Base-by-base conservation (phyloP, 768 basidiomycete genomes). In the Tremella mesenterica region DNA sequence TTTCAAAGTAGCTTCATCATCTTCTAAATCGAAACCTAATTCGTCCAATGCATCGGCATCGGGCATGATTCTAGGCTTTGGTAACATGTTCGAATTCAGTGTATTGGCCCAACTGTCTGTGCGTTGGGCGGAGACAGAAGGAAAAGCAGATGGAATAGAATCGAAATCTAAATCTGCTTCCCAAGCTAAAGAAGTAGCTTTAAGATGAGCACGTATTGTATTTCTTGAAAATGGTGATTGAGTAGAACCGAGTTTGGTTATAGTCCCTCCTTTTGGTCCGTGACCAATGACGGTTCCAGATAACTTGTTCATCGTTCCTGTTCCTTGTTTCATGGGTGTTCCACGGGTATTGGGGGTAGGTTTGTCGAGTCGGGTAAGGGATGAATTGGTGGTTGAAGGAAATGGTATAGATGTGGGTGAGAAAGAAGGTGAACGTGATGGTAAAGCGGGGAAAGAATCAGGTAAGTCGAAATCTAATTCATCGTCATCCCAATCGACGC, bases 1-100 rank as follows among this genome's bases (percentile, higher is more conserved):
- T 58, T 70, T 73, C 48, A 73, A 47, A 2, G 71, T 73, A 3
- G 65, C 62, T 44, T 70, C 59, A 27, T 57, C 51, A 18, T 60
- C 53, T 16, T 64, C 66, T 23, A 55, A 36, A 44, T 57, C 54
- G 39, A 57, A 53, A 28, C 48, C 62, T 10, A 63, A 47, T 44
- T 59, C 58, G 28, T 67, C 65, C 13, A 65, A 51, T 13, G 62
- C 65, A 44, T 67, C 58, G 29, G 57, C 34, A 34, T 54, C 57
- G 25, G 54, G 48, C 29, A 51, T 48, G 30, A 39, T 47, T 4
- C 43, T 26, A 52, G 12, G 25, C 44, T 51, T 41, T 12, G 44
- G 39, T 38, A 16, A 9, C 14, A 49, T 34, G 4, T 21, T 20
- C n/a, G n/a, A 10, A 39, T 8, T 38, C 16, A 23, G 29, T 46